Percentiles rank a stretch among this genome's conserved stretches.
phyloP scores from a whole-genome alignment of 202 grass and related monocot genomes.

The Brachypodium distachyon region DNA sequence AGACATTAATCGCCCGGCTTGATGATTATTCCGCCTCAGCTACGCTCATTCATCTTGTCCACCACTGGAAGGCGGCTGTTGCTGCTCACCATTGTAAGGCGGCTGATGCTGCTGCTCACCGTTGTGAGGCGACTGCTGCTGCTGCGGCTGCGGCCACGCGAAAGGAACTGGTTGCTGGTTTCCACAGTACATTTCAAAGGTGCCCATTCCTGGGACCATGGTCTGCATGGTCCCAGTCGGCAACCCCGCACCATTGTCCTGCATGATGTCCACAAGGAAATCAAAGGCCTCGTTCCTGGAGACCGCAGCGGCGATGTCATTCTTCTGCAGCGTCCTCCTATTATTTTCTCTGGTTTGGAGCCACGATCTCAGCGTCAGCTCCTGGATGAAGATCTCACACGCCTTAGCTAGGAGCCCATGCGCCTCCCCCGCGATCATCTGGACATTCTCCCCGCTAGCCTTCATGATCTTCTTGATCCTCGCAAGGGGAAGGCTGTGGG shows the following conservation, averaged over 20 bases:
- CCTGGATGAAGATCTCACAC: constrained; percentile 65
- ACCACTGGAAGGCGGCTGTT: not conserved
- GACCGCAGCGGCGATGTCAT: not conserved
- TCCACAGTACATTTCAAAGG: constrained; percentile 6
- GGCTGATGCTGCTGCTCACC: no score
- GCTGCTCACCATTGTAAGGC: no score
- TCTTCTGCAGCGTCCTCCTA: constrained; percentile 39
- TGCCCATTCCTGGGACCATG: not conserved
- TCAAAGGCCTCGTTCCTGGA: not conserved
- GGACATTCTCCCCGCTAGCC: constrained; percentile 56
- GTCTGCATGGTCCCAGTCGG: not conserved
- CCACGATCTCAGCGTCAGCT: constrained; percentile 52
- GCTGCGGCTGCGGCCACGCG: constrained; percentile 19
- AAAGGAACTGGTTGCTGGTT: not conserved
- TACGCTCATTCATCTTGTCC: not conserved
- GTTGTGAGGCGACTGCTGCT: no score
- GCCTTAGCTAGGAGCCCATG: constrained; percentile 57
- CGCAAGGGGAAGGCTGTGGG: constrained; percentile 40
- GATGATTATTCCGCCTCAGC: not conserved
- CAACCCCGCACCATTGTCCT: constrained; percentile 20
- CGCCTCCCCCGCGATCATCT: constrained; percentile 56
- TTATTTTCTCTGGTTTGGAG: constrained; percentile 29
- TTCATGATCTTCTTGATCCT: constrained; percentile 78
- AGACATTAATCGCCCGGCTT: not conserved
- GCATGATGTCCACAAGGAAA: constrained; percentile 42